Conservation (phyloP, 306 rosid genomes). For the Rosa rugosa region DNA sequence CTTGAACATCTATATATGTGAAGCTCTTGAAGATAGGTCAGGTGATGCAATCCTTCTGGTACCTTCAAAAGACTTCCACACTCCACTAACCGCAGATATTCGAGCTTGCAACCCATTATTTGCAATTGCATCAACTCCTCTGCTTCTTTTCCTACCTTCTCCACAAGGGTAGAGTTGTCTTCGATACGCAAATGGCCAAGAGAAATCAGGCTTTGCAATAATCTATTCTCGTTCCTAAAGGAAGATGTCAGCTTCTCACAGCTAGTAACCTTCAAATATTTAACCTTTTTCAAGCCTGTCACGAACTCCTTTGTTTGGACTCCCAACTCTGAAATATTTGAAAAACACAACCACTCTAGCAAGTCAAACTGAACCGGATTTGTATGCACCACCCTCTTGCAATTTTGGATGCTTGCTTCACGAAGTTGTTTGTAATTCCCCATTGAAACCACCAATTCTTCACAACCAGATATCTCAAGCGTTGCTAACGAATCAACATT, state of each 20-base stretch:
- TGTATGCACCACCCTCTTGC: neutral
- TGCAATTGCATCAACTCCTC: neutral
- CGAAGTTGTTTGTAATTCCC: neutral
- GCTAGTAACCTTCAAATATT: neutral
- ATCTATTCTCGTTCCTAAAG: neutral
- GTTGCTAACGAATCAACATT: neutral
- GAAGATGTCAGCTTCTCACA: neutral
- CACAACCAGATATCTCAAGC: neutral
- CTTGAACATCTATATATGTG: neutral
- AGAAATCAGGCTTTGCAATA: neutral
- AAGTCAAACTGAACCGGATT: neutral
- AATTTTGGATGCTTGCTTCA: neutral
- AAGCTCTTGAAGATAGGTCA: neutral
- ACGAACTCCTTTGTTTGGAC: neutral
- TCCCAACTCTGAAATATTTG: neutral
- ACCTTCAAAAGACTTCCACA: neutral
- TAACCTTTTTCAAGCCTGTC: neutral
- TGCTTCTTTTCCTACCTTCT: neutral
- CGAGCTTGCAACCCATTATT: neutral
- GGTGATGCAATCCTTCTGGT: neutral
- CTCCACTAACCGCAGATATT: neutral
- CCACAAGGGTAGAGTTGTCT: neutral
- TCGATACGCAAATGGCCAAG: neutral
- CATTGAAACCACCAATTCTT: neutral
- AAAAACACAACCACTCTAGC: neutral